Conservation (phyloP, 2,329 filamentous ascomycete species). For the Neopestalotiopsis sp. region DNA sequence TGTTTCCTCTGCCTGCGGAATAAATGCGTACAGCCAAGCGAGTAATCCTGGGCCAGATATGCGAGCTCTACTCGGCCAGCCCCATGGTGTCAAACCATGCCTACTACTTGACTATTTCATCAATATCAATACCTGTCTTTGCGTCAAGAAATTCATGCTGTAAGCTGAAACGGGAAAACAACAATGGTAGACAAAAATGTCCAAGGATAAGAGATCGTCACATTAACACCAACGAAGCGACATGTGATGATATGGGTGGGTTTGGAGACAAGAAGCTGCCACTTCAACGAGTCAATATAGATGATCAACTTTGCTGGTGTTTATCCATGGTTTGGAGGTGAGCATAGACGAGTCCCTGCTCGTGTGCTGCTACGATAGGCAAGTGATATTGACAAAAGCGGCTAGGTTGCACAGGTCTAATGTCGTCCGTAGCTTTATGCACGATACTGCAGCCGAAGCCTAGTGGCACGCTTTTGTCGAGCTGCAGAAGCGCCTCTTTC, state of each 20-base stretch:
- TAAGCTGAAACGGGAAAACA: neutral
- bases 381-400: constrained; percentile 29
- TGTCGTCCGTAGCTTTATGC: constrained; percentile 31
- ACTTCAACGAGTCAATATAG: neutral
- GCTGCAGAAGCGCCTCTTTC: constrained; percentile 30
- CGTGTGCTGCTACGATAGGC: constrained; percentile 5
- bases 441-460: constrained; percentile 39
- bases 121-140: neutral
- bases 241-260: neutral
- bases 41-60: neutral
- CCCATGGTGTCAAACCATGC: neutral
- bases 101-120: neutral
- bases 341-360: neutral
- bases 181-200: neutral
- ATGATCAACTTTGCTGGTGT: neutral
- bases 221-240: neutral
- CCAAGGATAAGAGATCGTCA: neutral
- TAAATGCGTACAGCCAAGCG: neutral
- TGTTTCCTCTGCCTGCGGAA: neutral
- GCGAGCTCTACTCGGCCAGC: neutral
- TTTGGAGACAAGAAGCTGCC: neutral
- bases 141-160: neutral
- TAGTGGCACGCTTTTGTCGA: constrained; percentile 37
- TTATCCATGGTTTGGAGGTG: neutral
- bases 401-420: constrained; percentile 32